phyloP scores from a whole-genome alignment of 768 basidiomycete genomes.

The Trametes cubensis region DNA sequence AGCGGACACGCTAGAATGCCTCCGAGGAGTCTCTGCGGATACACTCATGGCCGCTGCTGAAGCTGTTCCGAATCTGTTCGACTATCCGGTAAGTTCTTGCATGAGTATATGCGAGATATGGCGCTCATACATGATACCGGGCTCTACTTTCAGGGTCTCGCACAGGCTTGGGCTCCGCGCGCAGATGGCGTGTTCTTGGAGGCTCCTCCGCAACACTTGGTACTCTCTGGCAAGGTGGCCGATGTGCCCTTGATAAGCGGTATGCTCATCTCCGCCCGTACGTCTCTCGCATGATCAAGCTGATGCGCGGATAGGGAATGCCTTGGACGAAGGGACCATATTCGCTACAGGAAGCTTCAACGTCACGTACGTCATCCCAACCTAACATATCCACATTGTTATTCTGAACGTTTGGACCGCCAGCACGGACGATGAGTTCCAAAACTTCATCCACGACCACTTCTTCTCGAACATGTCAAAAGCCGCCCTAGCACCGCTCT shows the following conservation, averaged over 20 bases:
- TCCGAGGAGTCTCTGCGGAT: conserved; percentile 21
- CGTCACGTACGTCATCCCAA: conserved; percentile 29
- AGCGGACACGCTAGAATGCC: conserved; percentile 22
- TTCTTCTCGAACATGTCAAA: conserved; percentile 20
- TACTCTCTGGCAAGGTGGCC: conserved; percentile 48
- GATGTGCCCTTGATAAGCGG: conserved; percentile 48
- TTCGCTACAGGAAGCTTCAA: conserved; percentile 32
- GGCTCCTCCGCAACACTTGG: conserved; percentile 42
- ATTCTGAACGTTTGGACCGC: not conserved
- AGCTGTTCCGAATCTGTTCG: not conserved
- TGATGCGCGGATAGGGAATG: conserved; percentile 40
- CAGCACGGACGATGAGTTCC: conserved; percentile 29
- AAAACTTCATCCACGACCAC: conserved; percentile 21
- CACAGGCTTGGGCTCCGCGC: conserved; percentile 50
- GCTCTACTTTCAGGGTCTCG: conserved; percentile 39
- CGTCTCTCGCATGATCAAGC: not conserved
- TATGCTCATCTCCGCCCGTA: not conserved
- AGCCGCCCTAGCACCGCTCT: conserved; percentile 14
- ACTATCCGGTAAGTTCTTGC: conserved; percentile 31
- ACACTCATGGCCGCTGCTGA: conserved; percentile 13
- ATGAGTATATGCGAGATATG: not conserved
- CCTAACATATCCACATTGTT: not conserved
- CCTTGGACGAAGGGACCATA: conserved; percentile 60
- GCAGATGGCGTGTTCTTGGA: conserved; percentile 51
- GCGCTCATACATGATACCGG: not conserved